phyloP scores from a whole-genome alignment of 352 stramenopile species.

The Globisporangium iwayamae region DNA sequence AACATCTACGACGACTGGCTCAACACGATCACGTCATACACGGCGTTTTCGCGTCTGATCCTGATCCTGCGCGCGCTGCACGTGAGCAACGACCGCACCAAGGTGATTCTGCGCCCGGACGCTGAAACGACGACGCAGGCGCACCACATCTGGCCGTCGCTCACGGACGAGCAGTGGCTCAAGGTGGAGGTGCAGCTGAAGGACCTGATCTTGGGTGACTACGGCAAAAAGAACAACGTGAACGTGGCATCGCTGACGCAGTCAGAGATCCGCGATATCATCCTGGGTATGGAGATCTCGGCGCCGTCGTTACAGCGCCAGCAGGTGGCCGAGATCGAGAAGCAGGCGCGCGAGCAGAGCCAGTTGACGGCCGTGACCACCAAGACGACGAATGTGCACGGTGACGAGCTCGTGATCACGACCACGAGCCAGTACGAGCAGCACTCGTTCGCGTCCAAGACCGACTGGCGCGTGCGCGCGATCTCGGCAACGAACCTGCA shows the following conservation, averaged over 20 bases:
- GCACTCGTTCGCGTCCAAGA: conserved; percentile 99
- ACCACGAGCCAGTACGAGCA: conserved; percentile 99
- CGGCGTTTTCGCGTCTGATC: conserved; percentile 99
- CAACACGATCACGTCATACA: conserved; percentile 99
- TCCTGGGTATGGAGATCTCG: conserved; percentile 99
- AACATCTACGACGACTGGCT: conserved; percentile 99
- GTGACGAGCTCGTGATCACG: conserved; percentile 99
- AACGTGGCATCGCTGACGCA: conserved; percentile 99
- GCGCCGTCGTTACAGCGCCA: conserved; percentile 98
- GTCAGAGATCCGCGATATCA: conserved; percentile 99
- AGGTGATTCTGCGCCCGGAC: conserved; percentile 97
- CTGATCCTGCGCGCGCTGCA: conserved; percentile 98
- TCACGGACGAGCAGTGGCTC: conserved; percentile 99
- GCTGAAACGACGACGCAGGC: conserved; percentile 98
- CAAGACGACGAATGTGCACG: conserved; percentile 99
- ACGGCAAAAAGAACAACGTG: conserved; percentile 99
- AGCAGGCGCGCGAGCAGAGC: conserved; percentile 97
- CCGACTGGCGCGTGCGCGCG: conserved; percentile 98
- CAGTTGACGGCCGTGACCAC: conserved; percentile 98
- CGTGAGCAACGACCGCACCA: conserved; percentile 95
- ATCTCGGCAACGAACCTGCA: conserved; percentile 99
- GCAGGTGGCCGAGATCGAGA: conserved; percentile 99
- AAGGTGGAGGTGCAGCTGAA: conserved; percentile 99
- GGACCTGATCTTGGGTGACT: conserved; percentile 99
- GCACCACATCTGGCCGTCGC: conserved; percentile 98